Evolutionary conservation across 805 yeast genomes (phyloP).

Genomic region (Aciculoconidium aculeatum): DNA sequence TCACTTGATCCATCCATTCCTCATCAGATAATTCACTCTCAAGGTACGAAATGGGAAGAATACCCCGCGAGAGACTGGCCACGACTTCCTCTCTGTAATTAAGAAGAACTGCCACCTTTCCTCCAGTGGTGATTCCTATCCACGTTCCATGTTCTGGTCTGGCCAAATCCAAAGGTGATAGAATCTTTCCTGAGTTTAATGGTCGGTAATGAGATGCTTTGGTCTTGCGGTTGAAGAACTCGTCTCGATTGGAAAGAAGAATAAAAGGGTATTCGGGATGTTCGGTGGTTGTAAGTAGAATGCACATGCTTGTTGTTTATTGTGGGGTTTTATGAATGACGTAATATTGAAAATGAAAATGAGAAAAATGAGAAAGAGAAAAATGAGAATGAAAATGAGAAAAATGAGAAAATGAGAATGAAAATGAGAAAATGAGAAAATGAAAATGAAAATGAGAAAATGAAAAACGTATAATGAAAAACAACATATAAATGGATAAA

Average conservation of each 20-base stretch:
- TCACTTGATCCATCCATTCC: constrained; percentile 30
- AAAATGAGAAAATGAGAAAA: too few relatives aligned
- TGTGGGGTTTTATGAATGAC: too few relatives aligned
- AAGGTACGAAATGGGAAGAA: constrained; percentile 43
- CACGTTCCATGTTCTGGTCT: constrained; percentile 81
- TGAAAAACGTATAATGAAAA: too few relatives aligned
- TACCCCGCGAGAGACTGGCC: constrained; percentile 59
- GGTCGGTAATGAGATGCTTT: constrained; percentile 39
- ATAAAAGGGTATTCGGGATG: constrained; percentile 75
- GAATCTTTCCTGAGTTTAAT: constrained; percentile 30
- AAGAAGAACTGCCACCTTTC: constrained; percentile 66
- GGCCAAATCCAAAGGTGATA: constrained; percentile 73
- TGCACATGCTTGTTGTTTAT: too few relatives aligned
- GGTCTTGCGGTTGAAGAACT: constrained; percentile 71
- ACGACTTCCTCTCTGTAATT: constrained; percentile 61
- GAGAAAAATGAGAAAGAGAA: not conserved
- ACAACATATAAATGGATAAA: too few relatives aligned
- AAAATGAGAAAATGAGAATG: too few relatives aligned
- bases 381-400: too few relatives aligned
- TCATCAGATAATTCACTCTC: constrained; percentile 27
- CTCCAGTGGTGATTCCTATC: constrained; percentile 65
- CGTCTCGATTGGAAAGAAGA: constrained; percentile 82
- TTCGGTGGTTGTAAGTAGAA: constrained; percentile 57
- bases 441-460: too few relatives aligned
- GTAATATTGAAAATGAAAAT: not conserved